Evolutionary conservation across 441 rosid species (phyloP).

Genomic region (Hura crepitans): DNA sequence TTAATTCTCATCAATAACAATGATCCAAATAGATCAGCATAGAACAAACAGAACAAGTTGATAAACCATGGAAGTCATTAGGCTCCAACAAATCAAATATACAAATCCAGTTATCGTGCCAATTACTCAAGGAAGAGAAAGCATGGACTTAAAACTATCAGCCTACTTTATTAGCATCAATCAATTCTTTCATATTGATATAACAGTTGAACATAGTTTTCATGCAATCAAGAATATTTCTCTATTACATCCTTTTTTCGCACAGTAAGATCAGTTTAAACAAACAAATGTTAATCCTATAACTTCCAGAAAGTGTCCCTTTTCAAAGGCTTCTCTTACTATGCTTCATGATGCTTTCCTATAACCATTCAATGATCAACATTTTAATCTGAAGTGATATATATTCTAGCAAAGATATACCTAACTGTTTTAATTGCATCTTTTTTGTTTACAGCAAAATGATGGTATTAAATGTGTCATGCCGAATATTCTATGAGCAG

Average conservation of each 20-base stretch:
- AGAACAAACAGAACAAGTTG: neutral
- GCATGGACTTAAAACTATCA: neutral
- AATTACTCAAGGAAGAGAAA: neutral
- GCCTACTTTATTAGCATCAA: slow-evolving; percentile 1
- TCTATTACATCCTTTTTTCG: neutral
- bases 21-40: neutral
- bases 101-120: neutral
- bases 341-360: slow-evolving; percentile 9
- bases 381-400: neutral
- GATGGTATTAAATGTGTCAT: neutral
- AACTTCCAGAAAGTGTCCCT: neutral
- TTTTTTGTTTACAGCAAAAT: slow-evolving; percentile 2
- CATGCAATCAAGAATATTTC: neutral
- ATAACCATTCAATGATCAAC: neutral
- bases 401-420: neutral
- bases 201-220: neutral
- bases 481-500: too few species aligned
- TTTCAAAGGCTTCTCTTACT: neutral
- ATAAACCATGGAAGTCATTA: neutral
- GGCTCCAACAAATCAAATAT: neutral
- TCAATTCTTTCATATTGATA: neutral
- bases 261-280: neutral
- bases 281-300: neutral
- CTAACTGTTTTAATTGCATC: neutral
- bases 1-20: neutral